Percentiles rank a stretch among this genome's conserved stretches.
These are phyloP conservation scores for Delitschia confertaspora DNA, from an alignment of 495 filamentous ascomycete genomes.

Conservation along the genomic window DNA sequence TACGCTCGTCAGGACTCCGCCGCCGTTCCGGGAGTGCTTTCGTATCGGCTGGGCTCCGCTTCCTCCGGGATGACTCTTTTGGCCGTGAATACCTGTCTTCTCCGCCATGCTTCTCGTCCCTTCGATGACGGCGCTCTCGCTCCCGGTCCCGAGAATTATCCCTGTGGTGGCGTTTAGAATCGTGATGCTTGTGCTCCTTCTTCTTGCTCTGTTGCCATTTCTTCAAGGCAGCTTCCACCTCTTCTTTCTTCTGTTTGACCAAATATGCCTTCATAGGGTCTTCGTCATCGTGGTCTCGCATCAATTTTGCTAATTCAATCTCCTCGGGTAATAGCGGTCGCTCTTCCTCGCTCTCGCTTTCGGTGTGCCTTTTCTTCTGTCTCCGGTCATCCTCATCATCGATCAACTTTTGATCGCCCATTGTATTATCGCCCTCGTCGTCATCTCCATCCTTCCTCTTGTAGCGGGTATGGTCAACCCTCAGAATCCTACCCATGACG, in stretches of 20 bases:
- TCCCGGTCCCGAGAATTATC: slow-evolving; percentile 5
- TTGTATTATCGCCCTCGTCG: slow-evolving; percentile 51
- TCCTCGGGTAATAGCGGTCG: slow-evolving; percentile 56
- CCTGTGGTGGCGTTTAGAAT: slow-evolving; percentile 41
- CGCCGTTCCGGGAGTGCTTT: background rate
- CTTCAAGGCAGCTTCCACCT: slow-evolving; percentile 62
- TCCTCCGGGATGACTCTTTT: background rate
- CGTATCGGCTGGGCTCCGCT: background rate
- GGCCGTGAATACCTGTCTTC: background rate
- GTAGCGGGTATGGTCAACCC: slow-evolving; percentile 89
- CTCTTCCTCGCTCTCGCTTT: slow-evolving; percentile 34
- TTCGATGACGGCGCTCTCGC: background rate
- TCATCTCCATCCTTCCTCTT: slow-evolving; percentile 83
- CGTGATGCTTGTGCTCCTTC: slow-evolving; percentile 40
- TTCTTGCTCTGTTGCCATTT: slow-evolving; percentile 42
- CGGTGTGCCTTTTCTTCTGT: slow-evolving; percentile 36
- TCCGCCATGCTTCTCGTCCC: background rate
- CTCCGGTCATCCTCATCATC: slow-evolving; percentile 27
- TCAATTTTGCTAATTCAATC: slow-evolving; percentile 63
- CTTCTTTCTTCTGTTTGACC: slow-evolving; percentile 79
- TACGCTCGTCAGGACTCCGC: background rate
- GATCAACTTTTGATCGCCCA: slow-evolving; percentile 10
- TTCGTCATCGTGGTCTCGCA: slow-evolving; percentile 80
- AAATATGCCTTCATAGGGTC: slow-evolving; percentile 95
- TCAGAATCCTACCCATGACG: slow-evolving; percentile 68